phyloP scores from a whole-genome alignment of 345 rosid genomes.

The Camelina neglecta region DNA sequence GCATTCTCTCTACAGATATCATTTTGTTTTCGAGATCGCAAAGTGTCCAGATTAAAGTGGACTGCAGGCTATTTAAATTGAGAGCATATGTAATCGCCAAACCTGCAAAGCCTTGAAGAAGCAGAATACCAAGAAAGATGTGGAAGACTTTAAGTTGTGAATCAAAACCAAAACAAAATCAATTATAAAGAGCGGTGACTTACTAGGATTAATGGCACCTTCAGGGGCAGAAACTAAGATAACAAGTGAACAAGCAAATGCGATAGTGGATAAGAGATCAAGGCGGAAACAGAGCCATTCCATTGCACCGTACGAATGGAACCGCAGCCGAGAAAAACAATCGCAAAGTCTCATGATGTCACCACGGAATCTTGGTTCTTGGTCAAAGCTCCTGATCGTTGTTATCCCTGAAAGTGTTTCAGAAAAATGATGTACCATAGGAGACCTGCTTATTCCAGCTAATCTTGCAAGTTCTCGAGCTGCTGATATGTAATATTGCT shows the following conservation, averaged over 20 bases:
- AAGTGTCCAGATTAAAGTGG: constrained; percentile 53
- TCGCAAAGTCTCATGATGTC: constrained; percentile 62
- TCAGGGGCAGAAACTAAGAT: constrained; percentile 62
- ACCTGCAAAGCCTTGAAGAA: constrained; percentile 56
- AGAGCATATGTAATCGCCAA: constrained; percentile 62
- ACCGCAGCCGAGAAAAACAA: constrained; percentile 58
- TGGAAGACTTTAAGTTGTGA: background rate
- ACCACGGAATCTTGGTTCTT: constrained; percentile 60
- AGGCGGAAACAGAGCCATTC: constrained; percentile 81
- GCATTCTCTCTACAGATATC: constrained; percentile 69
- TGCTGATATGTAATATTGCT: constrained; percentile 73
- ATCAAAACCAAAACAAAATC: constrained; percentile 1
- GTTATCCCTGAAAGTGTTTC: constrained; percentile 74
- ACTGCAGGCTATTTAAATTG: constrained; percentile 56
- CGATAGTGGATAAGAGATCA: constrained; percentile 59
- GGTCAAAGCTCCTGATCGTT: constrained; percentile 75
- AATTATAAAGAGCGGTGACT: constrained; percentile 21
- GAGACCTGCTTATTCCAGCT: constrained; percentile 75
- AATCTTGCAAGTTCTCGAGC: constrained; percentile 77
- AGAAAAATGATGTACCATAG: constrained; percentile 73
- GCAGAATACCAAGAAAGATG: background rate
- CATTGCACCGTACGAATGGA: constrained; percentile 60
- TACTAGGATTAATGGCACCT: constrained; percentile 69
- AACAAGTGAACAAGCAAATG: constrained; percentile 63
- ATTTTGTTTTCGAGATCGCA: constrained; percentile 59